Evolutionary conservation across 345 rosid species (phyloP), one percentile per base, ranked within the genome.

Genomic region (Citrus medica): DNA sequence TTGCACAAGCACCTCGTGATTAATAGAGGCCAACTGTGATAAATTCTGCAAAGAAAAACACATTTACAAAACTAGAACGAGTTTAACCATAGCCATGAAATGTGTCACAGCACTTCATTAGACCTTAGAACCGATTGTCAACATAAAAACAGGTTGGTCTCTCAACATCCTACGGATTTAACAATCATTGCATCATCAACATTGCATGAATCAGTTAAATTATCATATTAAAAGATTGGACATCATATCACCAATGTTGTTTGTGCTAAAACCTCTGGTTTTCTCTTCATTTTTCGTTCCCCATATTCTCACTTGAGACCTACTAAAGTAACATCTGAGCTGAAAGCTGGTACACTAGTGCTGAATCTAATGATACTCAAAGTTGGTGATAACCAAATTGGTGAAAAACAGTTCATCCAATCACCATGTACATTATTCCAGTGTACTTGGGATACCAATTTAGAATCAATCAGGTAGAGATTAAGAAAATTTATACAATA

Each of bases 1-100:
- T 85, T 92, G 94, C 74, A 92, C 60, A 28, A 88, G 82, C 78
- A 92, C 91, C 48, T 91, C 97, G 73, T 89, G 93, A 78, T 92
- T 92, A 66, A 92, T 92, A 19, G 92, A 84, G 38, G 97, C 97
- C 86, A 92, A 80, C 78, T 92, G 97, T 22, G 94, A 92, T 79
- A 91, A 79, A 79, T 92, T 92, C 97, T 92, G 94, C 86, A 86
- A 58, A 56, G 2, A 22, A 32, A 58, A 69, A 21, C 53, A 32
- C 48, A 33, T 28, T 28, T 35, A 28, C 14, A 42, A 66, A 27
- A 17, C 71, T 6, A 28, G n/a, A 33, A 59, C 21, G 5, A 25
- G 62, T n/a, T 21, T 73, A 27, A 32, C 21, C 6, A 68, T 42
- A 80, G 24, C 35, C 59, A 62, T 27, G 28, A 37, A 59, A 27